Evolutionary conservation across 352 stramenopile genomes (phyloP), one percentile per base, ranked within the genome.

Genomic region (Phytophthora cryptogea): DNA sequence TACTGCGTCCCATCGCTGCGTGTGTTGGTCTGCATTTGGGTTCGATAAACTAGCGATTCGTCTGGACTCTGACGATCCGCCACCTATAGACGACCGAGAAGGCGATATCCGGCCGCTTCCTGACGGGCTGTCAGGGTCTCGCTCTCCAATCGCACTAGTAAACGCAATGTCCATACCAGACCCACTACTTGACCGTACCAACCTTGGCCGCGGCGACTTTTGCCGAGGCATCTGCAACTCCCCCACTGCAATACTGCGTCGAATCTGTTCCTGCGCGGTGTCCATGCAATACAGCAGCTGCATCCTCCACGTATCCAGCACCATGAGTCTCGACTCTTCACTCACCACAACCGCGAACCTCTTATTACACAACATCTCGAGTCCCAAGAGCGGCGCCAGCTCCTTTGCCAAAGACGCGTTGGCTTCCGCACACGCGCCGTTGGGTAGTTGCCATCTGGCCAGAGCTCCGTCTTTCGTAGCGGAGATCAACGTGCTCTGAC

Each of bases 241-340:
- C 0, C 76, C 81, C 10, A 87, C 73, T 4, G 83, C 71, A 17
- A 93, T 76, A 31, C 82, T 82, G n/a, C 77, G 66, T 49, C 84
- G 74, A 35, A 93, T 83, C 70, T 93, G 84, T 47, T 93, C 84
- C 58, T 93, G 84, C 13, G 80, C 73, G 0, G 84, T 93, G 51
- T 93, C 80, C 27, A 89, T 72, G 27, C 84, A 93, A 37, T 86
- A 89, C 8, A 91, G 41, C 50, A 93, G 11, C 40, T 54, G 58
- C 67, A 93, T 84, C 39, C 76, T 86, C 82, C 82, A 93, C 49
- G 80, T 84, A 55, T 93, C 84, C 39, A 91, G 43, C 28, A 91
- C 81, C 82, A 91, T 90, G 41, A 91, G 82, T 4, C 82, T 77
- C 7, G 82, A 83, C 28, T 88, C 74, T 42, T 85, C 76, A 27